A percentile compares a stretch with the other conserved stretches of the same genome.
phyloP scores from a whole-genome alignment of 2,329 filamentous ascomycete species.

The Ophiosphaerella herpotricha region DNA sequence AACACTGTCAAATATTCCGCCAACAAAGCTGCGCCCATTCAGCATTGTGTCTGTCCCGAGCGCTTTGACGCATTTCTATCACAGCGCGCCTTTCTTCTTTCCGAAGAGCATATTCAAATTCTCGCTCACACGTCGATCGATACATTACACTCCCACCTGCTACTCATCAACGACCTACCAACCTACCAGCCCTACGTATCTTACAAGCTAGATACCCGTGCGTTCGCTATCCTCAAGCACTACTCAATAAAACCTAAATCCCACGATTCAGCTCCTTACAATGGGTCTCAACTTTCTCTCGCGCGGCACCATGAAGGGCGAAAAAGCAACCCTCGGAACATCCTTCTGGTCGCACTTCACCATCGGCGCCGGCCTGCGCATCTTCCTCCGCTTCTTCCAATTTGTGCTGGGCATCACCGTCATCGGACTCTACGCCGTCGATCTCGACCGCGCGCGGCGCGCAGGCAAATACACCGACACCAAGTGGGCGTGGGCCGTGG shows the following conservation, averaged over 20 bases:
- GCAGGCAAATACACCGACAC: constrained; percentile 51
- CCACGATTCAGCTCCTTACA: constrained; percentile 15
- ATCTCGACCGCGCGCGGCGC: constrained; percentile 42
- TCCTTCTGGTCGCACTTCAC: constrained; percentile 26
- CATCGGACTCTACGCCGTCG: constrained; percentile 67
- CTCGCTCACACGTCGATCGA: no score
- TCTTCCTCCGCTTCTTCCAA: constrained; percentile 72
- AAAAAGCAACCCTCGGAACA: constrained; percentile 32
- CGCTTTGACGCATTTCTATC: neutral
- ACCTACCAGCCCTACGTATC: neutral
- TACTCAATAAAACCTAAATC: constrained; percentile 2
- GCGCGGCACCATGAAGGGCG: constrained; percentile 34
- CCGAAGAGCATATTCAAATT: neutral
- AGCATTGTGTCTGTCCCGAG: neutral
- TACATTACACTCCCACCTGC: no score
- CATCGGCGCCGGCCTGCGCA: constrained; percentile 50
- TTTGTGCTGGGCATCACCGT: constrained; percentile 77
- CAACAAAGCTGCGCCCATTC: neutral
- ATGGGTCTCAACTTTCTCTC: constrained; percentile 40
- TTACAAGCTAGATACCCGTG: no score
- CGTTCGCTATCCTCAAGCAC: no score
- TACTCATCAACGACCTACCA: neutral
- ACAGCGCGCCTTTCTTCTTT: neutral
- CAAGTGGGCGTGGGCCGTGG: constrained; percentile 62
- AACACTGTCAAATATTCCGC: constrained; percentile 3